Conservation (phyloP, 1,284 basidiomycete species). For the Volvariella surrecta region DNA sequence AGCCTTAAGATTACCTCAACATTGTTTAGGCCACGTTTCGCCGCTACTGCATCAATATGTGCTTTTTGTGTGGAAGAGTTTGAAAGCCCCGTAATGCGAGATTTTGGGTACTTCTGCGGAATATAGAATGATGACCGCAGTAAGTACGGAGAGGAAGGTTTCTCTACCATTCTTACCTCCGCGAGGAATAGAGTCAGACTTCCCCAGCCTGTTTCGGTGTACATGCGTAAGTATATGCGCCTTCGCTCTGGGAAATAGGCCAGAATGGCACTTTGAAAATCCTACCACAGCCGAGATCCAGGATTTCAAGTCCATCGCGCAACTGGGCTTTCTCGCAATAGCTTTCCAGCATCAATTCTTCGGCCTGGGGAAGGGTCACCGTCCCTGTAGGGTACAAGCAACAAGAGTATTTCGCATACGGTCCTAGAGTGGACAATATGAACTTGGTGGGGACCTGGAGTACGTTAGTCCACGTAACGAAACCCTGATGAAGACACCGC, state of each 20-base stretch:
- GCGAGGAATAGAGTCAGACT: slow-evolving; percentile 65
- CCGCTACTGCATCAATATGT: slow-evolving; percentile 53
- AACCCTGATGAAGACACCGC: background rate
- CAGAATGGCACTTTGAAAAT: slow-evolving; percentile 1
- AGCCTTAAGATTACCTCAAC: slow-evolving; percentile 31
- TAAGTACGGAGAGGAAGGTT: background rate
- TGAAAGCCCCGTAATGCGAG: slow-evolving; percentile 57
- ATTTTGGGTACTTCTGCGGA: slow-evolving; percentile 61
- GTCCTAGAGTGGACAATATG: slow-evolving; percentile 57
- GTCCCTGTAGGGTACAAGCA: slow-evolving; percentile 63
- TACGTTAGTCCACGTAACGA: background rate
- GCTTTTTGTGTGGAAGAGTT: slow-evolving; percentile 69
- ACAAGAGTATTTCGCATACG: slow-evolving; percentile 62
- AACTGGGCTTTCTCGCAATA: slow-evolving; percentile 67
- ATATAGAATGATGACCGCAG: background rate
- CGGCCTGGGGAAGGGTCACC: slow-evolving; percentile 62
- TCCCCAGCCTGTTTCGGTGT: slow-evolving; percentile 49
- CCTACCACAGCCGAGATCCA: slow-evolving; percentile 69
- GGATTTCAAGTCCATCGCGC: slow-evolving; percentile 54
- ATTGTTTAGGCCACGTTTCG: slow-evolving; percentile 47
- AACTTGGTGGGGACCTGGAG: slow-evolving; percentile 57
- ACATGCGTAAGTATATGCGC: background rate
- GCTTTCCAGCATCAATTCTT: slow-evolving; percentile 60
- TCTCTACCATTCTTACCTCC: slow-evolving; percentile 30
- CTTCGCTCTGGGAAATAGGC: no score